Base-by-base conservation (phyloP, 164 flowering plant genomes). In the Macadamia tetraphylla region DNA sequence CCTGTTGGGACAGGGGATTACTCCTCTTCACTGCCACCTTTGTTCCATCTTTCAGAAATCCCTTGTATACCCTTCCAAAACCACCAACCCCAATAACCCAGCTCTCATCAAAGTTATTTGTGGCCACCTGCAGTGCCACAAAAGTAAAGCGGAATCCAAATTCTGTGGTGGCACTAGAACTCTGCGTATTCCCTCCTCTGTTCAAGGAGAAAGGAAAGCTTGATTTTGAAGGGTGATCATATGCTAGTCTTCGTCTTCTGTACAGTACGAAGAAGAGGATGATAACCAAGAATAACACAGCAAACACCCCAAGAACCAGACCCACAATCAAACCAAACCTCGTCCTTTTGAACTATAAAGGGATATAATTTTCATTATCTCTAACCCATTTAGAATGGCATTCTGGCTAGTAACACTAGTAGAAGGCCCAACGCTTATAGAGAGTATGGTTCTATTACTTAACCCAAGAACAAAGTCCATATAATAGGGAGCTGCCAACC, bases 11-110 rank as follows among this genome's bases (percentile, higher is more conserved):
- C 29, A 73, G 74, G 6, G 92, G 88, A 70, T 87, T 91, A 3
- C 88, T 89, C 71, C 97, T 81, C 75, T 91, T 91, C 14, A 87
- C 91, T 56, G 97, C 97, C 3, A 87, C 91, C 76, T 84, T 85
- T 9, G 88, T 87, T 0, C 86, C 88, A 64, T 87, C 97, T 65
- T 58, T 71, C 13, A 88, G 30, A 35, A 14, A 73, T 58, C 92
- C 97, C 65, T 80, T 85, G 82, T 86, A 91, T 15, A 91, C 97
- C 66, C 87, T 91, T 8, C 97, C 97, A 65, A 91, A 91, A 10
- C 97, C 97, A 63, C 97, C 97, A 46, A 87, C 78, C 2, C 97
- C 97, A 69, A 91, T 84, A 55, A 86, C 93, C 79, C 78, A 76
- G 64, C 81, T 81, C 83, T 91, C 97, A 51, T 87, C 97, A 67